phyloP scores from a whole-genome alignment of 441 rosid genomes.

The Erodium texanum region DNA sequence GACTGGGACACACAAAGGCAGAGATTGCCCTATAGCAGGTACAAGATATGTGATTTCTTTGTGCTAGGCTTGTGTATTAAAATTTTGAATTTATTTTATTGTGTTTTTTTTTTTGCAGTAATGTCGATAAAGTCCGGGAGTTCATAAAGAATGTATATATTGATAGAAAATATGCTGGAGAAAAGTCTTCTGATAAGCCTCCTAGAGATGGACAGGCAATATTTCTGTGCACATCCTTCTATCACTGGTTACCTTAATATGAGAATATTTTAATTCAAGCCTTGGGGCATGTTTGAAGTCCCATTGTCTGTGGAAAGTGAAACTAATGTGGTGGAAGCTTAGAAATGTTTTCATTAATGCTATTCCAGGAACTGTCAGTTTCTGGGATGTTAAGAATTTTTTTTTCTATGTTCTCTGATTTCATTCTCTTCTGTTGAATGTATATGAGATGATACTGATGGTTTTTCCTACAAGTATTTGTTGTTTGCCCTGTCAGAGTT shows the following conservation, averaged over 20 bases:
- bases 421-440: not conserved
- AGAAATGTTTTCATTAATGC: not conserved
- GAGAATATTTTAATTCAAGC: not conserved
- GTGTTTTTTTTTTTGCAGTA: conserved; percentile 39
- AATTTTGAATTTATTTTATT: conserved; percentile 5
- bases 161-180: conserved; percentile 71
- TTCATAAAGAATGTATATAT: conserved; percentile 76
- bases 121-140: conserved; percentile 61
- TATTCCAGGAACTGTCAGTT: not conserved
- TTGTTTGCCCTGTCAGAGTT: conserved; percentile 1
- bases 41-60: conserved; percentile 18
- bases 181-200: conserved; percentile 55
- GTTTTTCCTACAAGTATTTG: not conserved
- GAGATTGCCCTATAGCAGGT: conserved; percentile 86
- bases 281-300: not conserved
- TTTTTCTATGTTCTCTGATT: not conserved
- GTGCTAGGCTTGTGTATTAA: conserved; percentile 8
- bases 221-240: not conserved
- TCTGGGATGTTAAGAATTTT: not conserved
- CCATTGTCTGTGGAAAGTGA: not conserved
- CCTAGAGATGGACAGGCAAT: conserved; percentile 63
- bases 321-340: not conserved
- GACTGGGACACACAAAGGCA: conserved; percentile 80
- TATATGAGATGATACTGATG: not conserved
- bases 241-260: not conserved